Evolutionary conservation across 352 stramenopile species (phyloP), one percentile per base, ranked within the genome.

Genomic region (Pythium phragmiticola): DNA sequence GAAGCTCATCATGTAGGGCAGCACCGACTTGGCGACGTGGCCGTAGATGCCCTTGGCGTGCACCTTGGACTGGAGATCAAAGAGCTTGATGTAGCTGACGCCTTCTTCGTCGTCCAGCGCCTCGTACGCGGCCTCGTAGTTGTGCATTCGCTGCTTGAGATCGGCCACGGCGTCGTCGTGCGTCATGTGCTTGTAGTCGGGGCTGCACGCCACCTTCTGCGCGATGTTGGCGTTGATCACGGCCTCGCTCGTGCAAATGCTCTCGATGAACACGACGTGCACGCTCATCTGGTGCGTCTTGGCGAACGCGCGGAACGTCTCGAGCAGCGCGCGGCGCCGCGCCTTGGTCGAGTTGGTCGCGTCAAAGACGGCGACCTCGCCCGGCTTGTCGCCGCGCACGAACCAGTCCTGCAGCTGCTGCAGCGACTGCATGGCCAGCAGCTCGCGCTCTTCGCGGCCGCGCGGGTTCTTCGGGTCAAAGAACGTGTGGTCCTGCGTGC

Each of bases 1-100:
- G 59, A 98, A 96, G 73, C 96, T 98, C 84, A 92, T 95, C 83
- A 97, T 92, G 69, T 96, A 97, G 16, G 88, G 90, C 63, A 95
- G 65, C n/a, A 97, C 92, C 28, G 89, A 95, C 75, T 95, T 97
- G 67, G 89, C 88, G 39, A 97, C 81, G 54, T 95, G 89, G 9
- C 89, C 89, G 48, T 93, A 89, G 49, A 94, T 92, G 42, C 82
- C 80, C 64, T 94, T 94, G 54, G 84, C 84, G 73, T 94, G 82
- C 47, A 94, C 84, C 60, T 92, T 92, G 45, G 84, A 94, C 74
- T 94, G 84, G 39, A 92, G 77, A 56, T 96, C 87, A 55, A 95
- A 96, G 49, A 94, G 75, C 66, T 96, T 96, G 53, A 95, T 93
- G 72, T 94, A 96, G 64, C 87, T 96, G 60, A 92, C 82, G 19